Evolutionary conservation across 1,139 yeast species (phyloP), one percentile per base, ranked within the genome.

Genomic region (Zygotorulaspora mrakii): DNA sequence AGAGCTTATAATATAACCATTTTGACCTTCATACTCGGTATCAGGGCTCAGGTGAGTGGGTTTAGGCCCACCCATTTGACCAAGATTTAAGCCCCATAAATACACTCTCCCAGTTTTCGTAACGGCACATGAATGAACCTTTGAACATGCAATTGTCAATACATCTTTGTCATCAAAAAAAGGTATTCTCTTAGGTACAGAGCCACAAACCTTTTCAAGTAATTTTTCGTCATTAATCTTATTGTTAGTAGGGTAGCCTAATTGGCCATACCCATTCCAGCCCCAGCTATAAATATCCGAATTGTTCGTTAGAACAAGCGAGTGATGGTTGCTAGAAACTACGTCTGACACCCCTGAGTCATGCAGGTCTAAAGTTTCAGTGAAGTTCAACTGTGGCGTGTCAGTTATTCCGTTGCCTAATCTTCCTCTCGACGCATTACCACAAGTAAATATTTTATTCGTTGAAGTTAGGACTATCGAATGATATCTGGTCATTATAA

Each of bases 41-140:
- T 49, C 57, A 16, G 48, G 45, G 13, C 35, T 38, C 35, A 42
- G 35, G 42, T 48, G 59, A 16, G 42, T 18, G 26, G 49, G 49
- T 41, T 47, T 52, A 4, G 54, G 66, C 38, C 24, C 61, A 1
- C 94, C 95, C 80, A 89, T 79, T 58, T 89, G 96, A 0, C 97
- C 97, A 21, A 79, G 66, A 57, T 87, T 85, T 22, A 82, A 65
- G 0, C 97, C 97, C 95, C 95, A 87, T 27, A 79, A 65, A 47
- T 68, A 76, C 5, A 87, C 53, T 8, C 71, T 73, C 24, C 70
- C 61, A 20, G 67, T 69, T 0, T 82, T 69, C 50, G 71, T 82
- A 0, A 76, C 85, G 4, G 82, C 70, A 39, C 66, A 54, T 0
- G 94, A 78, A 57, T 86, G 95, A 16, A 82, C 70, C 33, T 74